Percentiles rank a stretch among this genome's conserved stretches.
phyloP scores from a whole-genome alignment of 352 stramenopile genomes.

The Globisporangium camurandrum region DNA sequence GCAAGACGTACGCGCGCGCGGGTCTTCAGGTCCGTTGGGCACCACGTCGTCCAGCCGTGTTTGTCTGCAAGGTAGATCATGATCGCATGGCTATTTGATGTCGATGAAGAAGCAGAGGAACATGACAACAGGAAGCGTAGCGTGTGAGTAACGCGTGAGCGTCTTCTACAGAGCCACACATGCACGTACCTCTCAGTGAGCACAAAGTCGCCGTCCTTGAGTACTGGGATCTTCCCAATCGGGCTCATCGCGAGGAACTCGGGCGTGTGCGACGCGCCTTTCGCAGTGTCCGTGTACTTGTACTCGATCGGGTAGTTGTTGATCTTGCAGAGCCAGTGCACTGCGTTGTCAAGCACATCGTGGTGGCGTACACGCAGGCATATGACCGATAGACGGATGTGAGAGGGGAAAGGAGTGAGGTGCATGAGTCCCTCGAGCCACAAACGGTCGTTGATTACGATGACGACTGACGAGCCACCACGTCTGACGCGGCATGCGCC shows the following conservation, averaged over 20 bases:
- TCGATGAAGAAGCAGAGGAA: background rate
- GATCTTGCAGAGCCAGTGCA: constrained; percentile 64
- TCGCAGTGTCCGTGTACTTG: constrained; percentile 43
- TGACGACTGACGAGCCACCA: too few species aligned
- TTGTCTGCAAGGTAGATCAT: constrained; percentile 46
- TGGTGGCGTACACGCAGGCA: too few species aligned
- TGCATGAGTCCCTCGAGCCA: background rate
- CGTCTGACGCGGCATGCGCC: background rate
- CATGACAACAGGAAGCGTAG: background rate
- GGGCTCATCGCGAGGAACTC: constrained; percentile 52
- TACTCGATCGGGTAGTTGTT: constrained; percentile 55
- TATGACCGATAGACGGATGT: background rate
- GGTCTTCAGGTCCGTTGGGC: constrained; percentile 30
- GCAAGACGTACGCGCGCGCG: too few species aligned
- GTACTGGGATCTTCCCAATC: constrained; percentile 34
- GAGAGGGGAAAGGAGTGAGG: background rate
- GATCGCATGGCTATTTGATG: constrained; percentile 21
- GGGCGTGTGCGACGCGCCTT: constrained; percentile 40
- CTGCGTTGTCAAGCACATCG: too few species aligned
- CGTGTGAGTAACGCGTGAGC: background rate
- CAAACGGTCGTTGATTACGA: too few species aligned
- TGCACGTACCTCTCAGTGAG: constrained; percentile 29
- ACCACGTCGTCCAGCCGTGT: constrained; percentile 46
- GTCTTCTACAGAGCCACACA: background rate
- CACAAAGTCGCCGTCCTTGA: constrained; percentile 52